A percentile compares a stretch with the other conserved stretches of the same genome.
phyloP scores from a whole-genome alignment of 129 eudicot genomes.

The Logfia minima region DNA sequence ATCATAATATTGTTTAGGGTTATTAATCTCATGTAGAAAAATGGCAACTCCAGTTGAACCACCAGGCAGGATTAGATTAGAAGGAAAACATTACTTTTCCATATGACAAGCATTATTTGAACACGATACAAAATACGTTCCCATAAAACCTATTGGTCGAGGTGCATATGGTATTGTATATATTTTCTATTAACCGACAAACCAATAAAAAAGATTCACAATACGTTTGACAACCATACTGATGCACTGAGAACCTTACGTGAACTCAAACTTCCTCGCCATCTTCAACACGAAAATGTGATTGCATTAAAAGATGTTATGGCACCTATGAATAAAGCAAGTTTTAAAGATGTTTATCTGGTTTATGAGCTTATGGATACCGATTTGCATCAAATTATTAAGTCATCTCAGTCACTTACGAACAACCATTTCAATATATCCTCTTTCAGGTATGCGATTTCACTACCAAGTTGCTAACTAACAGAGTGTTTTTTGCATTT shows the following conservation, averaged over 20 bases:
- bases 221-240: slow-evolving; percentile 53
- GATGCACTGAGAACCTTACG: slow-evolving; percentile 67
- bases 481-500: not conserved
- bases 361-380: slow-evolving; percentile 78
- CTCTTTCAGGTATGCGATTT: slow-evolving; percentile 47
- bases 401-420: slow-evolving; percentile 61
- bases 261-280: slow-evolving; percentile 59
- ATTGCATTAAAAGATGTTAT: slow-evolving; percentile 62
- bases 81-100: too few species aligned
- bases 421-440: slow-evolving; percentile 67
- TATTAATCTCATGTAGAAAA: slow-evolving; percentile 22
- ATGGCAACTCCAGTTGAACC: slow-evolving; percentile 79
- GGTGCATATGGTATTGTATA: slow-evolving; percentile 73
- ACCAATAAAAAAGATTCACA: slow-evolving; percentile 65
- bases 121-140: slow-evolving; percentile 64
- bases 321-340: slow-evolving; percentile 51
- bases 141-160: slow-evolving; percentile 60
- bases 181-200: slow-evolving; percentile 51
- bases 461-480: not conserved
- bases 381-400: slow-evolving; percentile 62
- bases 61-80: slow-evolving; percentile 49
- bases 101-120: too few species aligned
- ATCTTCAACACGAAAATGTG: slow-evolving; percentile 64
- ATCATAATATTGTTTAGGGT: not conserved
- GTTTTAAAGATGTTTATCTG: slow-evolving; percentile 68